phyloP scores from a whole-genome alignment of 176 grass and related monocot species.

The Phoenix roebelenii region DNA sequence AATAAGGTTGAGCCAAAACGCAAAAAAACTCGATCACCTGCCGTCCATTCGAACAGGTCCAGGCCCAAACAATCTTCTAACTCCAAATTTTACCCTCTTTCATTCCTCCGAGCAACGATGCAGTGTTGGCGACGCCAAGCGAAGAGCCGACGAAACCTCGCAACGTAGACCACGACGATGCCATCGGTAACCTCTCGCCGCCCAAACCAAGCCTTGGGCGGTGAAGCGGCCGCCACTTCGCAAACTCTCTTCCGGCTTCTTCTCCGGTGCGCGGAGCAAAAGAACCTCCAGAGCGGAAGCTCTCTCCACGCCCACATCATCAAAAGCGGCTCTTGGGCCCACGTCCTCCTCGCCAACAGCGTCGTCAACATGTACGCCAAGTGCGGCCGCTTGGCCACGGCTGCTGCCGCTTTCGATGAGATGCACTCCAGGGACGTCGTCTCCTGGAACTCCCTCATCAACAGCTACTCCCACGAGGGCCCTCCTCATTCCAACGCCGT shows the following conservation, averaged over 20 bases:
- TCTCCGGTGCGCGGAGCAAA: constrained; percentile 17
- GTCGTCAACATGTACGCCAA: constrained; percentile 56
- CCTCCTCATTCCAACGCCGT: constrained; percentile 13
- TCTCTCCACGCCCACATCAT: constrained; percentile 46
- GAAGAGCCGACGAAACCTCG: too few relatives aligned
- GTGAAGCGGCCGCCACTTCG: not conserved
- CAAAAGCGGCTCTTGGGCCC: constrained; percentile 37
- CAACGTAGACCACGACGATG: too few relatives aligned
- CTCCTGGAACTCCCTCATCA: constrained; percentile 72
- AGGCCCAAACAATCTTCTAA: too few relatives aligned
- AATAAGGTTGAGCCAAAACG: too few relatives aligned
- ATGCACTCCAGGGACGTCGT: constrained; percentile 26
- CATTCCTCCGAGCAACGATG: too few relatives aligned
- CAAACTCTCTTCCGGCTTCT: constrained; percentile 16
- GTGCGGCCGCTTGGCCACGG: constrained; percentile 21
- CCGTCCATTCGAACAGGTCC: too few relatives aligned
- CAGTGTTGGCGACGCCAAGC: too few relatives aligned
- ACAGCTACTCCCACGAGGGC: constrained; percentile 34
- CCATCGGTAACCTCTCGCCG: too few relatives aligned
- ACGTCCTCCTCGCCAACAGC: constrained; percentile 52
- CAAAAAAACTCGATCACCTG: too few relatives aligned
- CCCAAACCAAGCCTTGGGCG: too few relatives aligned
- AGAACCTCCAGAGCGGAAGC: constrained; percentile 20
- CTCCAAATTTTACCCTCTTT: too few relatives aligned
- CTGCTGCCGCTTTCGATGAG: constrained; percentile 33